These are phyloP conservation scores for Lepraria neglecta DNA, from an alignment of 495 filamentous ascomycete genomes.

Conservation along the genomic window DNA sequence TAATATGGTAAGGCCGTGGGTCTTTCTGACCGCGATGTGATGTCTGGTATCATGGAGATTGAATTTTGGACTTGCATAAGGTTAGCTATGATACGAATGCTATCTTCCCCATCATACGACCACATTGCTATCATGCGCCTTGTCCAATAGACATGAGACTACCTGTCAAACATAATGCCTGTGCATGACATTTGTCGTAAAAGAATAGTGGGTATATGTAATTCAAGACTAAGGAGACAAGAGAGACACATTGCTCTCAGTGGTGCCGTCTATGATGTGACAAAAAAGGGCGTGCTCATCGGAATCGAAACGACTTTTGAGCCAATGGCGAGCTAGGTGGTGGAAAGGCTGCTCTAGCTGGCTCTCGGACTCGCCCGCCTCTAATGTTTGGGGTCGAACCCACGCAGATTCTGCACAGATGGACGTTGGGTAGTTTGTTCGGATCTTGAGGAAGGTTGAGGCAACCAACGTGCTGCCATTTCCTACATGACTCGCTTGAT, in stretches of 20 bases:
- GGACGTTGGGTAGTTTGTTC: constrained; percentile 61
- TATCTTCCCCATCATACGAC: background rate
- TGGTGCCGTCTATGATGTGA: background rate
- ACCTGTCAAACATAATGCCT: background rate
- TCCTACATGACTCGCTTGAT: constrained; percentile 72
- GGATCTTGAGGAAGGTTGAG: constrained; percentile 53
- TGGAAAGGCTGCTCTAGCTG: constrained; percentile 39
- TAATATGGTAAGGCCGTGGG: too few relatives aligned
- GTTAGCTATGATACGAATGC: too few relatives aligned
- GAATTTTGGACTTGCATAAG: too few relatives aligned
- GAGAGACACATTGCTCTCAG: background rate
- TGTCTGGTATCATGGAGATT: too few relatives aligned
- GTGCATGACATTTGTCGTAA: background rate
- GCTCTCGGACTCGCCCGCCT: constrained; percentile 56
- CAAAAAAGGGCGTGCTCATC: constrained; percentile 24
- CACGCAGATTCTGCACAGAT: constrained; percentile 74
- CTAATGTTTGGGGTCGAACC: constrained; percentile 62
- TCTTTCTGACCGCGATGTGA: too few relatives aligned
- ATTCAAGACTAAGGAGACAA: background rate
- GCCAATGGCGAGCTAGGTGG: constrained; percentile 55
- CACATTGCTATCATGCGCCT: background rate
- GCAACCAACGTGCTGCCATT: constrained; percentile 78
- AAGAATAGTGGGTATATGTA: background rate
- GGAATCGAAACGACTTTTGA: constrained; percentile 56
- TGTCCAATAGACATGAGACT: background rate